Evolutionary conservation across 164 flowering plant genomes (phyloP).

Genomic region (Pachysandra terminalis): DNA sequence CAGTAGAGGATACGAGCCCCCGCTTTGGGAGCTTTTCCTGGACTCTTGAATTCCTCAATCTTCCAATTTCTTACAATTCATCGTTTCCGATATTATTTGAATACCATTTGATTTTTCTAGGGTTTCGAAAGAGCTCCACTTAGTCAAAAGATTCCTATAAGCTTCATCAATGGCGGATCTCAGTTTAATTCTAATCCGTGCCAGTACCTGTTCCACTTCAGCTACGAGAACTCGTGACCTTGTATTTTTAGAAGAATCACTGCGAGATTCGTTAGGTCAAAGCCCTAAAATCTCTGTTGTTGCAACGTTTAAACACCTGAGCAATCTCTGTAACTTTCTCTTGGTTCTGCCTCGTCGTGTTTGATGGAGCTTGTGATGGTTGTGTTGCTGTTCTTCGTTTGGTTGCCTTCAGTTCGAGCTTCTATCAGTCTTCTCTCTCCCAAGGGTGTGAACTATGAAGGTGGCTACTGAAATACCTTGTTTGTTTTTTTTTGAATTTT

Average conservation of each 20-base stretch:
- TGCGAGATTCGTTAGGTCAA: background rate
- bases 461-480: conserved; percentile 24
- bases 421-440: conserved; percentile 76
- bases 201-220: background rate
- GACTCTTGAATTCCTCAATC: background rate
- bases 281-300: background rate
- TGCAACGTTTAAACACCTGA: background rate
- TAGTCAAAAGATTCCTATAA: background rate
- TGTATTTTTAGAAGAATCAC: too few species aligned
- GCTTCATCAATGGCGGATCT: background rate
- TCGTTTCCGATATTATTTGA: background rate
- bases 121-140: background rate
- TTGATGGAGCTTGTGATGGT: conserved; percentile 25
- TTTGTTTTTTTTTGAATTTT: background rate
- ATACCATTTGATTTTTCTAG: background rate
- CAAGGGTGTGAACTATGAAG: conserved; percentile 96
- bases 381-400: conserved; percentile 19
- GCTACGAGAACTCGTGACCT: too few species aligned
- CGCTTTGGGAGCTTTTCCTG: background rate
- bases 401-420: conserved; percentile 26
- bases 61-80: background rate
- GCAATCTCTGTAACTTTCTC: background rate
- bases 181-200: background rate
- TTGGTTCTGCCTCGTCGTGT: background rate
- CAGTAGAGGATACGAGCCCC: too few species aligned